Evolutionary conservation across 352 stramenopile species (phyloP), one percentile per base, ranked within the genome.

Genomic region (Lagenidium sp.): DNA sequence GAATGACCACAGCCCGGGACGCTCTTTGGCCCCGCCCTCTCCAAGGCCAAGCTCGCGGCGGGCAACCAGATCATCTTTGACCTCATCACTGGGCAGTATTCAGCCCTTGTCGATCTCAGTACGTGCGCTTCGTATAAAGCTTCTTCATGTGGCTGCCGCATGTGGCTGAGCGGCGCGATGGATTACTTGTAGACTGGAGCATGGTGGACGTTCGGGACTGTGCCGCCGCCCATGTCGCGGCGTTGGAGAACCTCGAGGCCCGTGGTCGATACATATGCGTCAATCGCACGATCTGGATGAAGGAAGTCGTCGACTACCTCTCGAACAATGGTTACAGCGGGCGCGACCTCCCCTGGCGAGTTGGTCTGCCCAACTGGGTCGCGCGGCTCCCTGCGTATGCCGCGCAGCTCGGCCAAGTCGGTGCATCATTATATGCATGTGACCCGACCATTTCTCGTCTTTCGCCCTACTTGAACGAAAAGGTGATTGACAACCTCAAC

Each of bases 41-140:
- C 65, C 16, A 91, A 90, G 58, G 69, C 57, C n/a, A 94, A 90
- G 47, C 63, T 94, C 4, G 64, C 78, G 3, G 74, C 78, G 36
- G 82, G 82, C 13, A 94, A 90, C 36, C 80, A 92, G 50, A 68
- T 94, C 46, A 86, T 94, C 43, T 94, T 85, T 47, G 82, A 94
- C 45, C 47, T 94, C 32, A 77, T 94, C 50, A 85, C 77, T 8
- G 82, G 82, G 2, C 70, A 92, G 38, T 94, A 92, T 55, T 91
- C 82, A 20, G 82, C 82, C 15, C 51, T 94, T 25, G 77, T 94
- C 36, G 80, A 94, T 55, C 50, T 94, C 37, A 94, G 73, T 85
- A 62, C 36, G 65, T 60, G 13, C 13, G 25, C 19, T 26, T 36
- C 18, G 4, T 25, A 10, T 30, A 16, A 24, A 20, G 4, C 21